phyloP scores from a whole-genome alignment of 768 basidiomycete genomes.

The Saitozyma podzolica region DNA sequence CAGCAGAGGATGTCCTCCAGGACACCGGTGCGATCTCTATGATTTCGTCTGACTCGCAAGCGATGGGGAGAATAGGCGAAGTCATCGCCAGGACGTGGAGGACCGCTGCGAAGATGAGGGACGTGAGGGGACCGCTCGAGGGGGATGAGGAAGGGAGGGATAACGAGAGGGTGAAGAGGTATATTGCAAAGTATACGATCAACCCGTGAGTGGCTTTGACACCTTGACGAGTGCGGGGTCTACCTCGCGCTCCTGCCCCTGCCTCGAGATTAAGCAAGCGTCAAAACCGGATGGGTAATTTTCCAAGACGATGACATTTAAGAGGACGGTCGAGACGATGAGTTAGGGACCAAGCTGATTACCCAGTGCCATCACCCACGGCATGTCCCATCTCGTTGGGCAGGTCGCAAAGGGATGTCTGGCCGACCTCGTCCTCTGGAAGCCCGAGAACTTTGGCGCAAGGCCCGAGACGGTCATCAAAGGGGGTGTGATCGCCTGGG shows the following conservation, averaged over 20 bases:
- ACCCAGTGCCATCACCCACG: conserved; percentile 84
- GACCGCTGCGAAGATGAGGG: conserved; percentile 91
- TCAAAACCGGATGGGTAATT: too few species aligned
- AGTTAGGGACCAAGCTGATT: conserved; percentile 5
- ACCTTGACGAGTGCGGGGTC: too few species aligned
- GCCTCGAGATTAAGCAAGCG: too few species aligned
- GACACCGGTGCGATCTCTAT: conserved; percentile 93
- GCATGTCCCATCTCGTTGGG: conserved; percentile 83
- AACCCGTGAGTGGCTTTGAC: conserved; percentile 71
- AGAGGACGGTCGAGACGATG: too few species aligned
- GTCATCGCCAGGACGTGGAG: conserved; percentile 91
- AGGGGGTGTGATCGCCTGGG: conserved; percentile 87
- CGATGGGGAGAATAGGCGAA: conserved; percentile 97
- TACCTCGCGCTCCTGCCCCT: too few species aligned
- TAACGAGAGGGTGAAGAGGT: conserved; percentile 90
- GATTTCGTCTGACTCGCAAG: conserved; percentile 94
- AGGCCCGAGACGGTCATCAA: conserved; percentile 95
- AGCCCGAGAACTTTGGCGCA: conserved; percentile 86
- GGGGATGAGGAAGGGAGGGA: conserved; percentile 72
- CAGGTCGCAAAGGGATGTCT: conserved; percentile 77
- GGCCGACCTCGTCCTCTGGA: conserved; percentile 95
- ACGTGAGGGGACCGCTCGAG: conserved; percentile 73
- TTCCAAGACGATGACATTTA: too few species aligned
- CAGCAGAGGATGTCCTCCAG: conserved; percentile 93
- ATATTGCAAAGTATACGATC: conserved; percentile 93